A percentile compares a stretch with the other conserved stretches of the same genome.
These are phyloP conservation scores for Candolleomyces eurysporus DNA, from an alignment of 768 basidiomycete species.

Conservation along the genomic window DNA sequence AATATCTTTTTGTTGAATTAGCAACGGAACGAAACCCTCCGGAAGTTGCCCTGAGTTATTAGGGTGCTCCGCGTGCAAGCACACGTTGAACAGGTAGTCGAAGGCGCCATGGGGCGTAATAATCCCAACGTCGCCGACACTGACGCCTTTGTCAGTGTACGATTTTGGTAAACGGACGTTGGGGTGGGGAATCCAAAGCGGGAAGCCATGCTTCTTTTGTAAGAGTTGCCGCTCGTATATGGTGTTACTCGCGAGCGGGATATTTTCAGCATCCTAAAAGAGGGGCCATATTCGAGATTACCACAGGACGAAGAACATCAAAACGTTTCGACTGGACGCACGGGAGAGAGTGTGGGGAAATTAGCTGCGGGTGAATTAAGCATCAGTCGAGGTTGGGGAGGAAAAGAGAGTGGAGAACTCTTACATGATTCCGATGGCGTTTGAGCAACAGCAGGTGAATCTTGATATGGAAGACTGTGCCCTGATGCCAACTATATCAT, in stretches of 20 bases:
- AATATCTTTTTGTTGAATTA: slow-evolving; percentile 11
- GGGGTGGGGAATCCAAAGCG: slow-evolving; percentile 34
- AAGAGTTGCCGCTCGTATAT: slow-evolving; percentile 21
- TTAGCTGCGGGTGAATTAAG: neutral
- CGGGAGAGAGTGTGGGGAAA: neutral
- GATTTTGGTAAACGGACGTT: slow-evolving; percentile 19
- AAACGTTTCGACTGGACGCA: neutral
- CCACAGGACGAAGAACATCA: too few relatives aligned
- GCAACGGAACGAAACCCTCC: slow-evolving; percentile 23
- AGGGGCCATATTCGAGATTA: too few relatives aligned
- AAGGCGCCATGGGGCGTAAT: slow-evolving; percentile 33
- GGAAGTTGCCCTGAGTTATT: slow-evolving; percentile 30
- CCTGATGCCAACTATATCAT: neutral
- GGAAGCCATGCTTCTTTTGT: slow-evolving; percentile 28
- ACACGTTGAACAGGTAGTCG: slow-evolving; percentile 38
- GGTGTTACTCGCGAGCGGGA: slow-evolving; percentile 7
- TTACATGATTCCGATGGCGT: slow-evolving; percentile 2
- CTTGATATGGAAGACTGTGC: neutral
- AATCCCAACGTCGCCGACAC: slow-evolving; percentile 39
- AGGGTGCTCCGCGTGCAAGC: slow-evolving; percentile 25
- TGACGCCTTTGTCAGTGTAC: slow-evolving; percentile 26
- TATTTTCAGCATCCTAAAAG: neutral
- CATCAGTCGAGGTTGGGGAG: neutral
- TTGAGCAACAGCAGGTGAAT: neutral
- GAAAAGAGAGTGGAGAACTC: neutral